Conservation (phyloP, 176 grass and related monocot genomes). For the Dendrocalamus sinicus region DNA sequence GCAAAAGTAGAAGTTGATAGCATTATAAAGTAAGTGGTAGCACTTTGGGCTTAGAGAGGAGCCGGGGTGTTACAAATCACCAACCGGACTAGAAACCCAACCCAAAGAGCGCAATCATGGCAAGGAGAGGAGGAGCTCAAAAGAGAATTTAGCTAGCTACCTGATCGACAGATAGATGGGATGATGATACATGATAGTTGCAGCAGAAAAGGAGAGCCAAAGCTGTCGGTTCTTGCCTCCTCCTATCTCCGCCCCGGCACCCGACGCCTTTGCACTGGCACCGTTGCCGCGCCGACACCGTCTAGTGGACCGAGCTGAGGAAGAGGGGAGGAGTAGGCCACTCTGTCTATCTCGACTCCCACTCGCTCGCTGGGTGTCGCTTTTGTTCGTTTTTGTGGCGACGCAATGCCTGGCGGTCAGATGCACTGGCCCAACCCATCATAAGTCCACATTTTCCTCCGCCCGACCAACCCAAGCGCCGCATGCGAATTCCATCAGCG, state of each 20-base stretch:
- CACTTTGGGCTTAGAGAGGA: too few species aligned
- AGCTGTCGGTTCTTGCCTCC: background rate
- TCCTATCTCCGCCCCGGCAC: too few species aligned
- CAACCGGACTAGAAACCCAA: background rate
- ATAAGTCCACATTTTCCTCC: background rate
- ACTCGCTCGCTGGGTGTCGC: conserved; percentile 27
- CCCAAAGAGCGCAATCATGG: background rate
- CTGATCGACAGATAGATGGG: background rate
- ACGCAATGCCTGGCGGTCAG: too few species aligned
- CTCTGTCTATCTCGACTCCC: background rate
- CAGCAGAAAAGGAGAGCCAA: background rate
- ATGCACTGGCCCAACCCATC: too few species aligned
- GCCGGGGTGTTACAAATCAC: too few species aligned
- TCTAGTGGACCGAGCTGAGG: background rate
- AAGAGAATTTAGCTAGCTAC: background rate
- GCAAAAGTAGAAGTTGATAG: too few species aligned
- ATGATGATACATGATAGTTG: background rate
- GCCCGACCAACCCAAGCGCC: background rate
- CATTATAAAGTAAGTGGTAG: too few species aligned
- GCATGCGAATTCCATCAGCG: background rate
- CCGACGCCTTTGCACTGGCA: background rate
- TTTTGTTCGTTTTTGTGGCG: conserved; percentile 30
- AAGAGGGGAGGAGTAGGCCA: background rate
- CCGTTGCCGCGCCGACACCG: background rate
- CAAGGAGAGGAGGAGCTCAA: background rate